Percentiles rank a stretch among this genome's conserved stretches.
Evolutionary conservation across 768 basidiomycete species (phyloP).

Genomic region (Leccinum variicolor): DNA sequence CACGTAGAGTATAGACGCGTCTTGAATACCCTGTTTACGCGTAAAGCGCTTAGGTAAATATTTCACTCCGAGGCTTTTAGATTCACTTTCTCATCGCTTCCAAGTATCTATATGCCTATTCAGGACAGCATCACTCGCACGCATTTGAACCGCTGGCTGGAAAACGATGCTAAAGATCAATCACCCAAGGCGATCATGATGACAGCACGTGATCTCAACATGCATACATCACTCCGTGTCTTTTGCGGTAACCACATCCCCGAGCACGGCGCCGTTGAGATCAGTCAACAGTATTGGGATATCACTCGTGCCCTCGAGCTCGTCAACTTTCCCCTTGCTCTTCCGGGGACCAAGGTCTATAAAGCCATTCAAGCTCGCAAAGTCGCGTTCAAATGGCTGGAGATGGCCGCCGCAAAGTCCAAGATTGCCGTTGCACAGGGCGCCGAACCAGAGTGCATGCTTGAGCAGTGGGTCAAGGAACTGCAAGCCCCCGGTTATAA

Average conservation of each 20-base stretch:
- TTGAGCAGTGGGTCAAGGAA: constrained; percentile 87
- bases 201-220: constrained; percentile 90
- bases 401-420: constrained; percentile 71
- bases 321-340: constrained; percentile 95
- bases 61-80: neutral
- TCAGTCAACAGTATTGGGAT: constrained; percentile 92
- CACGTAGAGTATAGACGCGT: constrained; percentile 94
- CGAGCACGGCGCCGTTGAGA: constrained; percentile 71
- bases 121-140: constrained; percentile 82
- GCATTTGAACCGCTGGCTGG: constrained; percentile 74
- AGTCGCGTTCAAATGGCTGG: constrained; percentile 74
- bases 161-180: constrained; percentile 45
- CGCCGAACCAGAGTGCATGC: constrained; percentile 79
- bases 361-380: constrained; percentile 91
- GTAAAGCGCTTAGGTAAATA: constrained; percentile 82
- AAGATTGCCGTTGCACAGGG: constrained; percentile 82
- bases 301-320: constrained; percentile 95
- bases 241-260: constrained; percentile 93
- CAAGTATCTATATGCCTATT: constrained; percentile 76
- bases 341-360: constrained; percentile 96
- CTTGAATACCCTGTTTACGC: constrained; percentile 90
- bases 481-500: constrained; percentile 65
- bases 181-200: constrained; percentile 72
- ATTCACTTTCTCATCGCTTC: neutral
- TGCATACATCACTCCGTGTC: constrained; percentile 94